Conservation (phyloP, 768 basidiomycete species). For the Auricularia cornea region DNA sequence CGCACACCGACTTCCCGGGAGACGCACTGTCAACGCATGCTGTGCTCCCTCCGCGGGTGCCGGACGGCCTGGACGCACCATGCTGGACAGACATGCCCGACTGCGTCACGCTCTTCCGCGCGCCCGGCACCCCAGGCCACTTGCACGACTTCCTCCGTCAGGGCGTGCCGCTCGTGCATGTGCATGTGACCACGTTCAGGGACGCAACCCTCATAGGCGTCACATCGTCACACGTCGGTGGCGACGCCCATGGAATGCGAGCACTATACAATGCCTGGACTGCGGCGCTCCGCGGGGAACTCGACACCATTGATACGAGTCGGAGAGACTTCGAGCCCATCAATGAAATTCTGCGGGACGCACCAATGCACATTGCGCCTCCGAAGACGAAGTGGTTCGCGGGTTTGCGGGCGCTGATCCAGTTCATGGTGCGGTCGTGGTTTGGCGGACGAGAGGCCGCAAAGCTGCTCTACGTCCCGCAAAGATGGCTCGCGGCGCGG, state of each 20-base stretch:
- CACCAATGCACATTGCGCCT: not conserved
- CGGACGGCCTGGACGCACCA: not conserved
- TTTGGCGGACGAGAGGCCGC: not conserved
- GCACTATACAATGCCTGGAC: not conserved
- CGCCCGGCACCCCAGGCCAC: not conserved
- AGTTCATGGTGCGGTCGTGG: not conserved
- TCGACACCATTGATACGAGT: not conserved
- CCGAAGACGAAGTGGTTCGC: not conserved
- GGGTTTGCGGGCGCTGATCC: not conserved
- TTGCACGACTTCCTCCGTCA: not conserved
- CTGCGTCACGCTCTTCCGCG: not conserved
- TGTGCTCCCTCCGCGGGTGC: not conserved
- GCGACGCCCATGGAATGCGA: not conserved
- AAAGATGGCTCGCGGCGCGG: not conserved
- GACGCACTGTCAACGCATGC: not conserved
- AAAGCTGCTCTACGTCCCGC: not conserved
- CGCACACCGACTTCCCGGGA: accelerated
- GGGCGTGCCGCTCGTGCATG: not conserved
- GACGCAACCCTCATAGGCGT: not conserved
- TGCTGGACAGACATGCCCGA: not conserved
- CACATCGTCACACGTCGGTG: not conserved
- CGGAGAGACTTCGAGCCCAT: not conserved
- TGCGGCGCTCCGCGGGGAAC: not conserved
- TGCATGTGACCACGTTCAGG: not conserved
- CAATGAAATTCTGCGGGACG: not conserved